Conservation (phyloP, 2,329 filamentous ascomycete species). For the Domatiomyces globalis region DNA sequence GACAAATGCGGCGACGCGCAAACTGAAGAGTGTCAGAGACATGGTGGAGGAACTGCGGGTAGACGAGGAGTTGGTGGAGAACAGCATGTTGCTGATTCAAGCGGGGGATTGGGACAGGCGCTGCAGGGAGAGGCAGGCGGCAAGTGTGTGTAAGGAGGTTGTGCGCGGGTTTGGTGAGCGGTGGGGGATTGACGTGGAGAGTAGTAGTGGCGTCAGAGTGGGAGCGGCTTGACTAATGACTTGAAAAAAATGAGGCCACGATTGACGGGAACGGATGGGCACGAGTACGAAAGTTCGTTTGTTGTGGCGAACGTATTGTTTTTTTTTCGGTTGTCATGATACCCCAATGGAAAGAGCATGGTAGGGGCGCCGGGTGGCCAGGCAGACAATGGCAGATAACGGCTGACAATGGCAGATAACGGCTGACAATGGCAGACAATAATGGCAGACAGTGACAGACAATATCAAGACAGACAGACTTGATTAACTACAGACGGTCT, state of each 20-base stretch:
- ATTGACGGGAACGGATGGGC: not conserved
- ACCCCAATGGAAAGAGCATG: too few relatives aligned
- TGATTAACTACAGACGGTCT: not conserved
- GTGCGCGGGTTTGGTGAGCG: constrained; percentile 67
- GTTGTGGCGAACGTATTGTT: not conserved
- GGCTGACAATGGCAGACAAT: too few relatives aligned
- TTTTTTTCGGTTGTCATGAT: not conserved
- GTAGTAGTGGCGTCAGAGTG: too few relatives aligned
- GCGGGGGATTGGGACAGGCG: constrained; percentile 71
- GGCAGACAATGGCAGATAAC: too few relatives aligned
- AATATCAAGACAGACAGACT: not conserved
- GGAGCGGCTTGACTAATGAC: too few relatives aligned
- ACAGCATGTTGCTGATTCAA: constrained; percentile 69
- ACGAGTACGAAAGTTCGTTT: not conserved
- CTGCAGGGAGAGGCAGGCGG: constrained; percentile 64
- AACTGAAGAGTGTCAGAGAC: constrained; percentile 68
- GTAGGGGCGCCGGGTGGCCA: not conserved
- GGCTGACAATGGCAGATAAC: too few relatives aligned
- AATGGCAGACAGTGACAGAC: not conserved
- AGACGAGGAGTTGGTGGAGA: constrained; percentile 69
- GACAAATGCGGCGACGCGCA: constrained; percentile 63
- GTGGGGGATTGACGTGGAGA: constrained; percentile 10
- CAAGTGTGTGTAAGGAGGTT: constrained; percentile 70
- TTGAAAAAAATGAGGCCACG: not conserved
- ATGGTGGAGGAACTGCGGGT: constrained; percentile 71